A percentile compares a stretch with the other conserved stretches of the same genome.
Conservation (phyloP, 208 protist species). For the Crithidia fasciculata region DNA sequence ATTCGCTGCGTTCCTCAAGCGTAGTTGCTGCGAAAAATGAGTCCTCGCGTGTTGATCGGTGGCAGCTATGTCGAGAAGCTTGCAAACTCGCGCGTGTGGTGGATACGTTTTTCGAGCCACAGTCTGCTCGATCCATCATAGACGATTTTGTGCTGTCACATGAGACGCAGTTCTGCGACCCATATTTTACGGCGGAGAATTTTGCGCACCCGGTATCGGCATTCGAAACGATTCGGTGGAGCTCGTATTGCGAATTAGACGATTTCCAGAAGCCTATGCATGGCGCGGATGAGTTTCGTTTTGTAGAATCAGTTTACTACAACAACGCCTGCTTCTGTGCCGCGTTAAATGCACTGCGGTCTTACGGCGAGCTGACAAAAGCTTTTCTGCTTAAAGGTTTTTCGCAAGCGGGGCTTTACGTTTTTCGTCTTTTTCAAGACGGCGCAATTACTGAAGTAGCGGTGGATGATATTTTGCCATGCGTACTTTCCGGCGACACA, state of each 20-base stretch:
- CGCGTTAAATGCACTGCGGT: slow-evolving; percentile 51
- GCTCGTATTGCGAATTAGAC: slow-evolving; percentile 1
- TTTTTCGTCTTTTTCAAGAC: slow-evolving; percentile 42
- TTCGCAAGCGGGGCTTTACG: slow-evolving; percentile 20
- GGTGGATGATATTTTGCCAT: slow-evolving; percentile 70
- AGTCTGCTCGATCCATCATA: background rate
- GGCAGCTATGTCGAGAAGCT: slow-evolving; percentile 16
- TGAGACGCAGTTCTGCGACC: slow-evolving; percentile 20
- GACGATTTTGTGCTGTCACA: slow-evolving; percentile 23
- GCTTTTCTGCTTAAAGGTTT: slow-evolving; percentile 9
- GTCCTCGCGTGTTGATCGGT: slow-evolving; percentile 5
- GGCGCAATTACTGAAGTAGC: slow-evolving; percentile 37
- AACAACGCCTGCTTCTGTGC: slow-evolving; percentile 56
- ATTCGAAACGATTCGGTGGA: slow-evolving; percentile 25
- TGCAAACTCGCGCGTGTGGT: background rate
- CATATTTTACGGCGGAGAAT: background rate
- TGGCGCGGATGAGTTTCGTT: background rate
- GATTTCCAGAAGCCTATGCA: background rate
- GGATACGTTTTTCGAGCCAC: background rate
- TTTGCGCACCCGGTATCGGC: slow-evolving; percentile 21
- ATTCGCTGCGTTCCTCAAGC: slow-evolving; percentile 9
- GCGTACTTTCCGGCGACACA: slow-evolving; percentile 14
- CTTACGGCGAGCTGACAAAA: slow-evolving; percentile 17
- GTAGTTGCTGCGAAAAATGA: slow-evolving; percentile 12
- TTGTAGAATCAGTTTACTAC: slow-evolving; percentile 39